phyloP scores from a whole-genome alignment of 495 filamentous ascomycete genomes.

The Lasiosphaeris hirsuta region DNA sequence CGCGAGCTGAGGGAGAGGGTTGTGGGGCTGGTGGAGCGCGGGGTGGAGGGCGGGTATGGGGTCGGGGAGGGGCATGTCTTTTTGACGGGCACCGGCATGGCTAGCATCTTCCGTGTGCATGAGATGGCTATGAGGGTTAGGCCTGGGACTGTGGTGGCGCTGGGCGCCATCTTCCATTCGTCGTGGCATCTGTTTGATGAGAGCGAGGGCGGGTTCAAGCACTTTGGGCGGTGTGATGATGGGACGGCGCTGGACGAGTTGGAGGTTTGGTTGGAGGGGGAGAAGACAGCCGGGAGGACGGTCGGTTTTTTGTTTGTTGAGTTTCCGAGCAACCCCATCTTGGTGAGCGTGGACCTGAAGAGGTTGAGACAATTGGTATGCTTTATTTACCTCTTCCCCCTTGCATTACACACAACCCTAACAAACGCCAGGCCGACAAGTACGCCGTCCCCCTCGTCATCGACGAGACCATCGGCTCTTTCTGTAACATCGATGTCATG shows the following conservation, averaged over 20 bases:
- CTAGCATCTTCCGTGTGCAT: conserved; percentile 30
- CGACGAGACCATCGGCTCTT: conserved; percentile 51
- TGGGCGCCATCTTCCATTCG: conserved; percentile 39
- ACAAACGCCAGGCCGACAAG: conserved; percentile 34
- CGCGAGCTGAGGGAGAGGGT: conserved; percentile 32
- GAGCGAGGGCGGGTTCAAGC: conserved; percentile 31
- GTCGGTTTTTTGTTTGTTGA: conserved; percentile 41
- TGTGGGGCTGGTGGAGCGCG: conserved; percentile 30
- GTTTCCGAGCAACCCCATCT: conserved; percentile 47
- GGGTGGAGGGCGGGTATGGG: conserved; percentile 7
- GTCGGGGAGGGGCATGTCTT: conserved; percentile 37
- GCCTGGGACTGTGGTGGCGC: conserved; percentile 23
- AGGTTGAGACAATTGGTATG: conserved; percentile 34
- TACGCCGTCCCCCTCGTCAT: conserved; percentile 44
- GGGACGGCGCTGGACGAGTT: conserved; percentile 37
- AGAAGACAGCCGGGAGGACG: conserved; percentile 25
- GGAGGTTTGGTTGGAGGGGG: conserved; percentile 33
- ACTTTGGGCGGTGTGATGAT: conserved; percentile 32
- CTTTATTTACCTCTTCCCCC: neutral
- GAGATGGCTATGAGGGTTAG: conserved; percentile 11
- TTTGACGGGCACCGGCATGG: conserved; percentile 48
- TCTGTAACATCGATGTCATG: conserved; percentile 47
- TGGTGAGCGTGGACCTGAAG: conserved; percentile 41
- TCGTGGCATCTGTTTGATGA: conserved; percentile 34
- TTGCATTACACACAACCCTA: neutral